Percentiles rank a stretch among this genome's conserved stretches.
Evolutionary conservation across 129 eudicot genomes (phyloP).

Genomic region (Flaveria ramosissima): DNA sequence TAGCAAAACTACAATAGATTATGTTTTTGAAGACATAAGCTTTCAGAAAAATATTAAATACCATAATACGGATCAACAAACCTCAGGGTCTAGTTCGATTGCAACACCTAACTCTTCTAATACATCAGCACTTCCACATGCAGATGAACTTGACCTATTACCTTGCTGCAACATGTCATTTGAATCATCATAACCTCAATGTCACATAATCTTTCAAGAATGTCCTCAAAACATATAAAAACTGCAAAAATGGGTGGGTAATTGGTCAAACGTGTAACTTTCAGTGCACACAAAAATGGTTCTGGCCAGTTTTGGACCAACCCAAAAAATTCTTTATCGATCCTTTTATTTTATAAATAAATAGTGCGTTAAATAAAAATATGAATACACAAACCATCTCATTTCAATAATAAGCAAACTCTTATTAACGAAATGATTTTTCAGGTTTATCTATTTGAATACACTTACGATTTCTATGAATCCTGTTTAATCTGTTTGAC

Average conservation of each 20-base stretch:
- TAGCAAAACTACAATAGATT: neutral
- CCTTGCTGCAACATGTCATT: slow-evolving; percentile 71
- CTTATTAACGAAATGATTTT: neutral
- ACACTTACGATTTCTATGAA: neutral
- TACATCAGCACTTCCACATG: slow-evolving; percentile 97
- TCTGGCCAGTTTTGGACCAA: neutral
- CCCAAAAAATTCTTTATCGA: neutral
- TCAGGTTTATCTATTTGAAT: neutral
- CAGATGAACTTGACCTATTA: slow-evolving; percentile 87
- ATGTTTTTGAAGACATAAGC: slow-evolving; percentile 7
- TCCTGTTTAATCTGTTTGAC: neutral
- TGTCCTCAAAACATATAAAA: neutral
- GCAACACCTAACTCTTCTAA: slow-evolving; percentile 85
- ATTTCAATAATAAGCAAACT: neutral
- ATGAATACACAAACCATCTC: neutral
- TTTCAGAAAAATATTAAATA: neutral
- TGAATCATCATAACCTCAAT: slow-evolving; percentile 22
- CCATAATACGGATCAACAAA: slow-evolving; percentile 30
- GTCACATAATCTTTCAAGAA: slow-evolving; percentile 19
- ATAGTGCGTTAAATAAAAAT: neutral
- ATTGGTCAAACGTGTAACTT: neutral
- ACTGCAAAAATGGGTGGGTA: neutral
- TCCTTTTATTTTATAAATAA: neutral
- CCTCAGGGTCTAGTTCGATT: slow-evolving; percentile 83
- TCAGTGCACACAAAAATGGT: neutral